Base-by-base conservation (phyloP, 495 filamentous ascomycete species). In the Ramalina intermedia region DNA sequence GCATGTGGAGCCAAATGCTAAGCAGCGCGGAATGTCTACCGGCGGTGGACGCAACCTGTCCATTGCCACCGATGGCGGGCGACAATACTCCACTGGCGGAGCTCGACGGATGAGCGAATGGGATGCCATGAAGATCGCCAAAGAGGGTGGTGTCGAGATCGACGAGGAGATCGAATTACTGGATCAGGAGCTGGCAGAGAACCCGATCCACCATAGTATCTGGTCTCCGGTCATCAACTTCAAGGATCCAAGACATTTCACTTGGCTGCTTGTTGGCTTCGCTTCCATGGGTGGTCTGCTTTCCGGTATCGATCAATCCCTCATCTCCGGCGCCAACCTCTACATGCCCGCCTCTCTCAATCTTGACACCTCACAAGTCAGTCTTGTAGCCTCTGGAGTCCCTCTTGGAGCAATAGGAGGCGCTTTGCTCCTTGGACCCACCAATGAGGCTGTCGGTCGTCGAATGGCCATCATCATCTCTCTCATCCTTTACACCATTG, bases 231-330 rank as follows among this genome's bases (percentile, higher is more conserved):
- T 49, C 33, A 48, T 53, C 46, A 53, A 53, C 40, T 53, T 53
- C 51, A 48, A 53, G 26, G 41, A 53, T 21, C 51, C 51, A n/a
- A 36, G 37, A 33, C 51, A 53, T 40, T 81, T 78, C 54, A 79
- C 75, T 33, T 33, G 68, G 57, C 56, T 81, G 13, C 68, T 81
- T 9, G 76, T 79, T n/a, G 74, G 66, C 26, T 80, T 81, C 54
- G 78, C 76, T 24, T 76, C 72, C 3, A 74, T 79, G 70, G 75
- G 75, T 48, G 78, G 76, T 56, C 50, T 81, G 29, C 69, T 81
- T 1, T 79, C 74, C 11, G 78, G 76, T 56, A 63, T 81, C 9
- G 78, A 81, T 55, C 76, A 79, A 60, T 77, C 70, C 24, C 59
- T 78, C 27, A 80, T 80, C 55, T 68, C 62, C 41, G 76, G 76